A percentile compares a stretch with the other conserved stretches of the same genome.
Evolutionary conservation across 305 asterid species (phyloP).

Genomic region (Fraxinus xanthoxyloides): DNA sequence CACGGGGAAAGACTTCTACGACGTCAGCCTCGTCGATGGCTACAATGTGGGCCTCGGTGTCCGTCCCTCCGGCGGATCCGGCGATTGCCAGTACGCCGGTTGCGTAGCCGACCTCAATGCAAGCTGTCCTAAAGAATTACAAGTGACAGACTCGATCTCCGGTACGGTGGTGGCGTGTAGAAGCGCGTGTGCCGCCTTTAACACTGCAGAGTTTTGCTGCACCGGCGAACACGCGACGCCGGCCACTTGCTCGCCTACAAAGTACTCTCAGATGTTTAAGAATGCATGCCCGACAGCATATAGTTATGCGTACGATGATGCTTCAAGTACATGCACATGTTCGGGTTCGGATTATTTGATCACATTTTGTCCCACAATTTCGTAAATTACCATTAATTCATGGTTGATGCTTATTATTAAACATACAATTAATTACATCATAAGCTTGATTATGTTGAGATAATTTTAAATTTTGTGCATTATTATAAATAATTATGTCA

Average conservation of each 20-base stretch:
- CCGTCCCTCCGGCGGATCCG: constrained; percentile 44
- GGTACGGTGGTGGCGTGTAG: constrained; percentile 42
- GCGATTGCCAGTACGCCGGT: constrained; percentile 49
- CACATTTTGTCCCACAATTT: constrained; percentile 49
- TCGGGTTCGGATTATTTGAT: constrained; percentile 43
- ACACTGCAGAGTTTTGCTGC: constrained; percentile 54
- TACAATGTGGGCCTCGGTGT: constrained; percentile 50
- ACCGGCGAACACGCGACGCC: constrained; percentile 49
- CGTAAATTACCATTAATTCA: neutral
- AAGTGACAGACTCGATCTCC: constrained; percentile 18
- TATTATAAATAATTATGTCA: neutral
- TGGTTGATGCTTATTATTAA: neutral
- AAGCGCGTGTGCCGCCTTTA: constrained; percentile 57
- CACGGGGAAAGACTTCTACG: constrained; percentile 44
- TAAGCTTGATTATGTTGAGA: neutral
- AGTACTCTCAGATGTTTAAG: constrained; percentile 45
- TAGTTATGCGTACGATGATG: constrained; percentile 66
- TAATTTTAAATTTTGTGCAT: neutral
- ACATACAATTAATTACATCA: neutral
- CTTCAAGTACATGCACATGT: constrained; percentile 59
- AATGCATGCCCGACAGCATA: constrained; percentile 53
- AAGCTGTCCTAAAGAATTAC: constrained; percentile 48
- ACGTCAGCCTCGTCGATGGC: constrained; percentile 65
- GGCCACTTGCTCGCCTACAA: constrained; percentile 38
- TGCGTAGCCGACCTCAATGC: constrained; percentile 41